Percentiles rank a stretch among this genome's conserved stretches.
Evolutionary conservation across 1,284 basidiomycete species (phyloP).

Genomic region (Cystobasidiaceae sp.): DNA sequence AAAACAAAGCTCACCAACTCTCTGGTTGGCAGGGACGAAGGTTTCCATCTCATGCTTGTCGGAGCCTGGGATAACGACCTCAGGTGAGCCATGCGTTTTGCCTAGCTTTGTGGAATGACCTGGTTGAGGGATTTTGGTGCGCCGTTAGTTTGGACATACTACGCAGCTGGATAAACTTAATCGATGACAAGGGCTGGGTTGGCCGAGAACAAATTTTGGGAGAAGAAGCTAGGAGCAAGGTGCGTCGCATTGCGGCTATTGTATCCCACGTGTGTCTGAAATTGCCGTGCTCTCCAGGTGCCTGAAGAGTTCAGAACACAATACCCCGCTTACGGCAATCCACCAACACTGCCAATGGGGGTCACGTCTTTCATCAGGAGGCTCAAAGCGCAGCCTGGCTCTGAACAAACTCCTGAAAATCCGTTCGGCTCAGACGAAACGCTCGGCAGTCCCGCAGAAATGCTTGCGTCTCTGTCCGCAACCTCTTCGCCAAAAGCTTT

Average conservation of each 20-base stretch:
- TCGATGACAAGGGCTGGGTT: constrained; percentile 91
- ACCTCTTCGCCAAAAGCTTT: constrained; percentile 26
- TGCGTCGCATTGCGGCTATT: constrained; percentile 42
- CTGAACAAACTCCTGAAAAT: constrained; percentile 30
- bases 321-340: constrained; percentile 87
- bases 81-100: constrained; percentile 52
- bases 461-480: constrained; percentile 50
- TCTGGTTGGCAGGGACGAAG: constrained; percentile 68
- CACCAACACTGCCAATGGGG: constrained; percentile 85
- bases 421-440: background rate
- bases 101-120: background rate
- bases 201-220: constrained; percentile 91
- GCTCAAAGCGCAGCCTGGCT: constrained; percentile 50
- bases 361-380: constrained; percentile 79
- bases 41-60: constrained; percentile 85
- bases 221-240: constrained; percentile 87
- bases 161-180: constrained; percentile 78
- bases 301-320: constrained; percentile 84
- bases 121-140: background rate
- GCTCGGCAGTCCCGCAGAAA: constrained; percentile 21
- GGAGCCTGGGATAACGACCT: constrained; percentile 88
- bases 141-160: constrained; percentile 72
- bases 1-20: constrained; percentile 13
- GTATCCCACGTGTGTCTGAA: background rate
- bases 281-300: constrained; percentile 54